phyloP scores from a whole-genome alignment of 2,329 filamentous ascomycete genomes.

The Alternaria sp. region DNA sequence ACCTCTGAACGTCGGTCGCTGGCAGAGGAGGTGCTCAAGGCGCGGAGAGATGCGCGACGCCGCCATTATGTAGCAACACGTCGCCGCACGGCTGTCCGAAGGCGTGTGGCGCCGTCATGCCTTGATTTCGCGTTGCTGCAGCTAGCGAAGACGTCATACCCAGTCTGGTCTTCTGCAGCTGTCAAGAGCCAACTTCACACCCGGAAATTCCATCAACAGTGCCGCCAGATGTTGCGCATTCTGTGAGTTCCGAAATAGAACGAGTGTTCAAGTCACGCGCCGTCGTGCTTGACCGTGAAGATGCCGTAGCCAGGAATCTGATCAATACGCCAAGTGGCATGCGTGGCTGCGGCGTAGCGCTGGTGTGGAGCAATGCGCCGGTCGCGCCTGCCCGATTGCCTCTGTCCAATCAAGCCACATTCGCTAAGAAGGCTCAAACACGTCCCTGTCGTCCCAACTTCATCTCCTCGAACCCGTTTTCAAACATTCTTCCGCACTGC shows the following conservation, averaged over 20 bases:
- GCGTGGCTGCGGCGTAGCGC: conserved; percentile 43
- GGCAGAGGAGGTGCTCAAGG: conserved; percentile 47
- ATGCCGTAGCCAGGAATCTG: not conserved
- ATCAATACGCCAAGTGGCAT: conserved; percentile 6
- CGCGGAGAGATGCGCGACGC: conserved; percentile 28
- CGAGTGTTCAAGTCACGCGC: not conserved
- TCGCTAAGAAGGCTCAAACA: conserved; percentile 30
- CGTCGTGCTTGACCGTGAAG: not conserved
- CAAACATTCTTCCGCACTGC: not conserved
- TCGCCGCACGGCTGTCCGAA: conserved; percentile 25
- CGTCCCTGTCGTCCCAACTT: conserved; percentile 25
- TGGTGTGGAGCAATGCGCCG: conserved; percentile 12
- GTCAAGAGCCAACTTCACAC: not conserved
- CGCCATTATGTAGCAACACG: conserved; percentile 41
- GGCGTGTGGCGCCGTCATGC: conserved; percentile 33
- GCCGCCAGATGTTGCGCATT: not conserved
- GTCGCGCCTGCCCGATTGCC: conserved; percentile 18
- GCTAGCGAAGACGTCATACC: conserved; percentile 29
- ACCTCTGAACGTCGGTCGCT: conserved; percentile 39
- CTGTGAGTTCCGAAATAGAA: not conserved
- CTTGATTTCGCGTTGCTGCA: conserved; percentile 38
- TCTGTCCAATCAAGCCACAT: conserved; percentile 36
- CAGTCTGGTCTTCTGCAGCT: not conserved
- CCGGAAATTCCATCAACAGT: not conserved
- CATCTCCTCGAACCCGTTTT: conserved; percentile 11